These are phyloP conservation scores for Dictyostelium intermedium DNA, from an alignment of 78 protist species.

Conservation along the genomic window DNA sequence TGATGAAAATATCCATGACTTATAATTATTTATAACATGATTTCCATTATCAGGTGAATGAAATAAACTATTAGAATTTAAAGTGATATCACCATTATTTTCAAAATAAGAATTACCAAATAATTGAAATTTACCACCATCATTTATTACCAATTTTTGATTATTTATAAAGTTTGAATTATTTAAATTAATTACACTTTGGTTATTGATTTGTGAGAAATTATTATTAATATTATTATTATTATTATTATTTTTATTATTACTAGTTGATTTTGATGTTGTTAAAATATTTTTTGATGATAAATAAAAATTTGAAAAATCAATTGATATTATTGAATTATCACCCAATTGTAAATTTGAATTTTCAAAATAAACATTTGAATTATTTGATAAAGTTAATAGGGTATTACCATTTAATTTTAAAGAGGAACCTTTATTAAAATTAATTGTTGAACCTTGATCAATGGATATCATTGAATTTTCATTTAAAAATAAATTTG, in stretches of 20 bases:
- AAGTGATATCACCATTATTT: neutral
- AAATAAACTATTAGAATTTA: neutral
- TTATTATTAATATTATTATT: neutral
- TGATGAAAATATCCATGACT: neutral
- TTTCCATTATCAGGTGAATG: neutral
- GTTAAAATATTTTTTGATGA: neutral
- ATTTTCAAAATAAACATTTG: neutral
- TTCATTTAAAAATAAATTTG: neutral
- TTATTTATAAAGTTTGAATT: neutral
- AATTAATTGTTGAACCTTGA: neutral
- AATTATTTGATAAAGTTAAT: neutral
- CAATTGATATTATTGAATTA: neutral
- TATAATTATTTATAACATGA: neutral
- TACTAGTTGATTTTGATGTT: neutral
- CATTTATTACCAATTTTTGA: neutral
- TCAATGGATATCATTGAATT: neutral
- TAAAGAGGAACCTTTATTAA: neutral
- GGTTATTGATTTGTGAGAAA: neutral
- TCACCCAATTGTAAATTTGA: neutral
- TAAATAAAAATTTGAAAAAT: neutral
- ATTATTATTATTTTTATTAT: neutral
- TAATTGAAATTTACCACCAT: neutral
- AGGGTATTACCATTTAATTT: neutral
- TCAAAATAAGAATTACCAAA: neutral
- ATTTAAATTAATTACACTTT: neutral